These are phyloP conservation scores for Suhomyces pyralidae DNA, from an alignment of 805 yeast species.

Conservation along the genomic window DNA sequence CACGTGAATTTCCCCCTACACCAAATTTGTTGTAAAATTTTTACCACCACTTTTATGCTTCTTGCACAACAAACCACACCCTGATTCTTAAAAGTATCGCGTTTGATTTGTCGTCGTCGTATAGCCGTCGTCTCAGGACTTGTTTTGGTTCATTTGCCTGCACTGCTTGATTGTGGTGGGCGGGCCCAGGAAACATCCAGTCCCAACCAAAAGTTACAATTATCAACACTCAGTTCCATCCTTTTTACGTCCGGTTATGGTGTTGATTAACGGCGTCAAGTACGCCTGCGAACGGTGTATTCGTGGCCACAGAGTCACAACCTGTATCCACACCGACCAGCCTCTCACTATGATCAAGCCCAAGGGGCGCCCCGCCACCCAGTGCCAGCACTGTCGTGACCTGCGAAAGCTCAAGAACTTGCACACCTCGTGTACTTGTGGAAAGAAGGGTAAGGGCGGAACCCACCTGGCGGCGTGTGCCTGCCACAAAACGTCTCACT, in stretches of 20 bases:
- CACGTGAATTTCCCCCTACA: background rate
- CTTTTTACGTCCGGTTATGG: no score
- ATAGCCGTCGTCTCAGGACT: slow-evolving; percentile 6
- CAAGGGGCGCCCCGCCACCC: slow-evolving; percentile 93
- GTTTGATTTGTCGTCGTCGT: slow-evolving; percentile 2
- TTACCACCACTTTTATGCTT: background rate
- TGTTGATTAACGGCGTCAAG: slow-evolving; percentile 84
- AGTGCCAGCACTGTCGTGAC: slow-evolving; percentile 82
- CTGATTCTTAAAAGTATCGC: slow-evolving; percentile 1
- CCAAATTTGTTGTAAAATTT: background rate
- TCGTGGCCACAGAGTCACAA: slow-evolving; percentile 92
- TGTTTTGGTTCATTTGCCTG: slow-evolving; percentile 6
- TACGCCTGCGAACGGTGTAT: slow-evolving; percentile 97
- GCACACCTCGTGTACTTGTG: slow-evolving; percentile 72
- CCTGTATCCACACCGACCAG: slow-evolving; percentile 89
- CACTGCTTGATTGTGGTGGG: slow-evolving; percentile 4
- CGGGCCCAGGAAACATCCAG: background rate
- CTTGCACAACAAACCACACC: background rate
- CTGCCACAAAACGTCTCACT: slow-evolving; percentile 38
- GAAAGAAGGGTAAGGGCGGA: slow-evolving; percentile 46
- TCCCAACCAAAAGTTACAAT: no score
- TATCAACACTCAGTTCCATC: no score
- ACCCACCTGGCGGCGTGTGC: slow-evolving; percentile 35
- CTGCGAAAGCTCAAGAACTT: slow-evolving; percentile 63
- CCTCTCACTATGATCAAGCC: slow-evolving; percentile 92